A percentile compares a stretch with the other conserved stretches of the same genome.
Evolutionary conservation across 1,284 basidiomycete species (phyloP).

Genomic region (Ceratobasidium sp.): DNA sequence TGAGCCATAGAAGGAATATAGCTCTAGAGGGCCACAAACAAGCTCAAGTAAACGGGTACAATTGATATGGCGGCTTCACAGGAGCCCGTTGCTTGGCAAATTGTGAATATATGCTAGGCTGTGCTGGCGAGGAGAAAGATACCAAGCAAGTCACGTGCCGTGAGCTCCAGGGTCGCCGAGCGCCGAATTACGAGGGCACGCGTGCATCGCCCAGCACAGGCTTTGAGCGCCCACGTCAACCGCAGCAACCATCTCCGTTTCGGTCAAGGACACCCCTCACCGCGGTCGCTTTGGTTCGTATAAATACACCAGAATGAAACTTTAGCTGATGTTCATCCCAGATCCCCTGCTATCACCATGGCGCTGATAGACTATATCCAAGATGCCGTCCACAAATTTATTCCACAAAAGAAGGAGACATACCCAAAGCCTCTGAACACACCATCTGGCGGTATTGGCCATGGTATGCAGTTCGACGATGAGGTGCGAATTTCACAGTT

Average conservation of each 20-base stretch:
- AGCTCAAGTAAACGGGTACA: background rate
- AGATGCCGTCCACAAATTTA: slow-evolving; percentile 56
- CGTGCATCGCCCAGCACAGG: slow-evolving; percentile 37
- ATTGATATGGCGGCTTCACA: too few species aligned
- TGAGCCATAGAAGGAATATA: slow-evolving; percentile 53
- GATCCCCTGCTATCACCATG: slow-evolving; percentile 45
- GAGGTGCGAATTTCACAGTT: slow-evolving; percentile 64
- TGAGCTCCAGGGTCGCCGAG: slow-evolving; percentile 3
- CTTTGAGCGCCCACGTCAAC: slow-evolving; percentile 33
- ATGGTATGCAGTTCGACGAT: slow-evolving; percentile 71
- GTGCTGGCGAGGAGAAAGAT: slow-evolving; percentile 11
- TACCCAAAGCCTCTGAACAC: slow-evolving; percentile 51
- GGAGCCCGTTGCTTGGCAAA: slow-evolving; percentile 4
- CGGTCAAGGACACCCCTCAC: background rate
- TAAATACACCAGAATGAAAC: background rate
- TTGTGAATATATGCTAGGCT: slow-evolving; percentile 34
- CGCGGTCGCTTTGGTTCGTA: slow-evolving; percentile 30
- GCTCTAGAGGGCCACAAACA: background rate
- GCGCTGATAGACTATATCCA: slow-evolving; percentile 52
- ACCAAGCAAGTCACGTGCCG: slow-evolving; percentile 31
- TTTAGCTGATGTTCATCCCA: background rate
- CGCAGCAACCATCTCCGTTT: slow-evolving; percentile 32
- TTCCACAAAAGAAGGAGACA: slow-evolving; percentile 54
- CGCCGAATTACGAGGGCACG: slow-evolving; percentile 14
- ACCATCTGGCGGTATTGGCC: slow-evolving; percentile 64